Percentiles rank a stretch among this genome's conserved stretches.
These are phyloP conservation scores for Trichosporon asahii DNA, from an alignment of 1,284 basidiomycete species.

Conservation along the genomic window DNA sequence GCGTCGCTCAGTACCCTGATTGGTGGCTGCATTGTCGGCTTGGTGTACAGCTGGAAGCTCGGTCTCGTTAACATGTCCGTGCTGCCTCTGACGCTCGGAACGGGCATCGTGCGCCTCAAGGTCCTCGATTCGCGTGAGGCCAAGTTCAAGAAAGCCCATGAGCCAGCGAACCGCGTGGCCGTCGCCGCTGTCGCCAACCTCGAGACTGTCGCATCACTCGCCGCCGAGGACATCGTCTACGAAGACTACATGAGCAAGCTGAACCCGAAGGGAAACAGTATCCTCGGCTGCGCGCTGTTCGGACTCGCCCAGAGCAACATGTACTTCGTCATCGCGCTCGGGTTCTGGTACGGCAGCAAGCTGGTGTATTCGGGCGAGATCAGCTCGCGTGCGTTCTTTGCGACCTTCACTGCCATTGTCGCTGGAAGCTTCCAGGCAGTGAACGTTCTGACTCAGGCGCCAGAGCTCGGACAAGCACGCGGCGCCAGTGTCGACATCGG, in stretches of 20 bases:
- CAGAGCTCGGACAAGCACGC: neutral
- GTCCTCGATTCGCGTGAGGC: neutral
- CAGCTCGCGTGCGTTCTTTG: neutral
- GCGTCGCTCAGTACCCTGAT: neutral
- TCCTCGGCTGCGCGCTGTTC: neutral
- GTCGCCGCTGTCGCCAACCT: neutral
- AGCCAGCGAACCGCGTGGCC: neutral
- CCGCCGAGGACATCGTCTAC: neutral
- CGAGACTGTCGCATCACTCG: neutral
- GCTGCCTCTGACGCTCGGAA: neutral
- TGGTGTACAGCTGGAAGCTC: constrained; percentile 1
- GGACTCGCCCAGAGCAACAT: neutral
- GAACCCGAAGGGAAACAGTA: neutral
- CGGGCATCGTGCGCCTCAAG: neutral
- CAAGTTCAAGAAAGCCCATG: constrained; percentile 1
- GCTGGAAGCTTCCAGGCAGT: neutral
- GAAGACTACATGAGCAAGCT: neutral
- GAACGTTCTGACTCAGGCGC: neutral
- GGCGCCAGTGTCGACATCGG: neutral
- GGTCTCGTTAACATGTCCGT: neutral
- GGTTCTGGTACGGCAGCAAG: constrained; percentile 1
- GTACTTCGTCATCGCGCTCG: constrained; percentile 1
- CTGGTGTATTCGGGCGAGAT: neutral
- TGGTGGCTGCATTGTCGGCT: neutral
- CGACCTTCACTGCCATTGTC: neutral